Base-by-base conservation (phyloP, 768 basidiomycete genomes). In the Coprinellus micaceus region DNA sequence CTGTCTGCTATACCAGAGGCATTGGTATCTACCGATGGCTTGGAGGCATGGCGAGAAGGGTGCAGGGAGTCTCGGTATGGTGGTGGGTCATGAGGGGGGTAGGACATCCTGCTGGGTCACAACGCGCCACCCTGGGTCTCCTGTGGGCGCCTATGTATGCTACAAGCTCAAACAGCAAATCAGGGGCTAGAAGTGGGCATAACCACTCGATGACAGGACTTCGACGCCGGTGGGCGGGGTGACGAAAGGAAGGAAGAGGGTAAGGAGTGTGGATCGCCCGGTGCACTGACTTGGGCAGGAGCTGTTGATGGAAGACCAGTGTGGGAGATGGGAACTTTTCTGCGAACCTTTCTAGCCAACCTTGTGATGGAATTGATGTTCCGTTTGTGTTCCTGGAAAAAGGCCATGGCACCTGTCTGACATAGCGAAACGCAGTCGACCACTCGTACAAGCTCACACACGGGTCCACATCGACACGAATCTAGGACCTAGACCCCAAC, bases 1-100 rank as follows among this genome's bases (percentile, higher is more conserved):
- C 81, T 83, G 49, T 79, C 79, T 30, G 83, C 81, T 39, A 83
- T 66, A 25, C 74, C 80, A n/a, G 84, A 84, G 5, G 77, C 80
- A 57, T 75, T 79, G 37, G 83, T 83, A 52, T 75, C 74, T 44
- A 79, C 63, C 36, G 82, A 85, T 19, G 67, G 64, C 29, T 63
- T 67, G 44, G 71, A 66, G 30, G 64, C 61, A 68, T 80, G 77
- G 37, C 69, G 58, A 58, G 61, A 51, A 59, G 59, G 56, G 13
- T 41, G 44, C 30, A 56, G 43, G 12, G 53, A 26, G 13, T 29
- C 39, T 1, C n/a, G n/a, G 19, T 26, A 48, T 13, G 33, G 33
- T 24, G 24, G 11, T 30, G 47, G 24, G 19, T 48, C 47, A 13
- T 48, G 26, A 9, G 47, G 10, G 3, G 47, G 26, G 29, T 13